Evolutionary conservation across 176 grass and related monocot genomes (phyloP).

Genomic region (Ananas comosus): DNA sequence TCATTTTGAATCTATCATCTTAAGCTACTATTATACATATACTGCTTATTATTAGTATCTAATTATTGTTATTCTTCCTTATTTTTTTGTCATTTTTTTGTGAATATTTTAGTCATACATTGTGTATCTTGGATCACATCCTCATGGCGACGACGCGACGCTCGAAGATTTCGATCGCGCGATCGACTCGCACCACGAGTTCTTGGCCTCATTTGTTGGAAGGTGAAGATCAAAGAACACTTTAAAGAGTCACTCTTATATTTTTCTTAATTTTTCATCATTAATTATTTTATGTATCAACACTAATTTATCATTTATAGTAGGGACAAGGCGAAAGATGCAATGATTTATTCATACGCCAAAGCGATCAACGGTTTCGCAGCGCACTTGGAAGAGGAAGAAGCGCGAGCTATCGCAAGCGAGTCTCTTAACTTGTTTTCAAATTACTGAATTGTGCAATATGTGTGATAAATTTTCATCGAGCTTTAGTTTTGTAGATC

Average conservation of each 20-base stretch:
- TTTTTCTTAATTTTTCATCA: background rate
- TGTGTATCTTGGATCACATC: conserved; percentile 66
- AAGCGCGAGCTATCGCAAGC: conserved; percentile 41
- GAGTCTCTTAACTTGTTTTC: background rate
- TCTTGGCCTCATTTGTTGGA: conserved; percentile 45
- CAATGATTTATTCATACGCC: conserved; percentile 85
- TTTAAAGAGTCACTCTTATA: background rate
- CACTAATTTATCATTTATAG: conserved; percentile 11
- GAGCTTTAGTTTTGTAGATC: conserved; percentile 17
- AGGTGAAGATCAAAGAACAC: conserved; percentile 39
- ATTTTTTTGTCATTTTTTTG: background rate
- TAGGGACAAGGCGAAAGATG: conserved; percentile 27
- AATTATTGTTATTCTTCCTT: background rate
- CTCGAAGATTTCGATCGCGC: conserved; percentile 14
- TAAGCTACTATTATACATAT: too few species aligned
- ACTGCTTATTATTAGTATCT: background rate
- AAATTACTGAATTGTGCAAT: background rate
- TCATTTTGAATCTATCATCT: too few species aligned
- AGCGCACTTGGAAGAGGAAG: conserved; percentile 36
- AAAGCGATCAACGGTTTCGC: conserved; percentile 81
- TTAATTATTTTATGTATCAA: background rate
- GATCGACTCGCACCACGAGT: conserved; percentile 43
- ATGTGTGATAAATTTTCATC: background rate
- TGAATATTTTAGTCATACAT: conserved; percentile 35
- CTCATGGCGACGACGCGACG: conserved; percentile 9